Evolutionary conservation across 306 rosid species (phyloP).

Genomic region (Clitoria ternatea): DNA sequence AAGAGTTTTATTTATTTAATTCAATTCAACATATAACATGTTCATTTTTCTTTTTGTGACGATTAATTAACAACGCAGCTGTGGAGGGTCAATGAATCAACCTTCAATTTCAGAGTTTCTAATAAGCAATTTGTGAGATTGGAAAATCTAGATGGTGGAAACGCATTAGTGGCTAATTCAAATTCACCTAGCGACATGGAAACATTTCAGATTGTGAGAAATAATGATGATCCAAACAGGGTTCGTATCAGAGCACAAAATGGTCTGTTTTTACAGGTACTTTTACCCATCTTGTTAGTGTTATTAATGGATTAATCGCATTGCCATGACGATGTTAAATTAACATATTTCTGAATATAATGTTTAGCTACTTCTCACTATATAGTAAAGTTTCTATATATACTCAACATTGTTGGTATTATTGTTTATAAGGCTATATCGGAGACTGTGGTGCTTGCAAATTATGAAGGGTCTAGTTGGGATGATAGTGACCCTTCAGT

Average conservation of each 20-base stretch:
- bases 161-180: conserved; percentile 29
- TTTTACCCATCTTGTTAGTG: not conserved
- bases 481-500: conserved; percentile 62
- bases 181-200: conserved; percentile 36
- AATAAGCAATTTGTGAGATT: conserved; percentile 50
- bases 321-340: not conserved
- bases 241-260: conserved; percentile 51
- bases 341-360: not conserved
- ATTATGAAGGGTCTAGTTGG: conserved; percentile 49
- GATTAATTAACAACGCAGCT: conserved; percentile 27
- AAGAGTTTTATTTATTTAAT: not conserved
- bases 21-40: not conserved
- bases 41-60: not conserved
- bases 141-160: conserved; percentile 26
- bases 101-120: conserved; percentile 53
- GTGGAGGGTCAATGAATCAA: conserved; percentile 55
- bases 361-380: not conserved
- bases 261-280: conserved; percentile 57
- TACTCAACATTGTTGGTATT: too few relatives aligned
- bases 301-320: not conserved
- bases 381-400: not conserved
- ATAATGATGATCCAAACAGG: conserved; percentile 30
- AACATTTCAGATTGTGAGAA: conserved; percentile 53
- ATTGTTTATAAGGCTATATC: conserved; percentile 36
- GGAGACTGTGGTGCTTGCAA: conserved; percentile 35